Percentiles rank a stretch among this genome's conserved stretches.
Conservation (phyloP, 805 yeast species). For the Cephaloascus fragrans region DNA sequence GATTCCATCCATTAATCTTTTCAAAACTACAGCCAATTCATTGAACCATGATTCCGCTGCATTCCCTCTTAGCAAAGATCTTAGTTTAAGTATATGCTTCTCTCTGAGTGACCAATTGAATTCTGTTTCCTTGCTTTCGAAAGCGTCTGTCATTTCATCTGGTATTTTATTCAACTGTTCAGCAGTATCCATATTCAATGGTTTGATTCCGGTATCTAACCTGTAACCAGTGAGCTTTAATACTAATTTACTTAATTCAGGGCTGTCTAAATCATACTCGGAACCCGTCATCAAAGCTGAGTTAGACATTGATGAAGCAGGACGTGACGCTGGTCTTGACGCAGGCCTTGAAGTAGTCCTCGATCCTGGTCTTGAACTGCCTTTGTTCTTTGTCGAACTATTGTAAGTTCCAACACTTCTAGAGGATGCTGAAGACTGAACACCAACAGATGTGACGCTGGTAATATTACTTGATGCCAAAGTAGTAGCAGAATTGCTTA, state of each 20-base stretch:
- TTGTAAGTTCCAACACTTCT: conserved; percentile 1
- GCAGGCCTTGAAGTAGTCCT: conserved; percentile 1
- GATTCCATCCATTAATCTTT: conserved; percentile 40
- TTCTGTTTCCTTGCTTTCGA: conserved; percentile 77
- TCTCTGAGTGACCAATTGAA: conserved; percentile 78
- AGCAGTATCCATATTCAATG: conserved; percentile 17
- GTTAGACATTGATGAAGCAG: not conserved
- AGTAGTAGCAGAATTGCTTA: conserved; percentile 7
- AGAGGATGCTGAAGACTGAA: conserved; percentile 1
- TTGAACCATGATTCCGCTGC: conserved; percentile 25
- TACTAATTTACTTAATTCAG: conserved; percentile 8
- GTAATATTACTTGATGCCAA: conserved; percentile 5
- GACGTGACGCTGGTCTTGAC: not conserved
- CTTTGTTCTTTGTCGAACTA: not conserved
- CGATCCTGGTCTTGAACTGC: too few relatives aligned
- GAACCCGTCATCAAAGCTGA: not conserved
- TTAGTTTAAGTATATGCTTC: conserved; percentile 40
- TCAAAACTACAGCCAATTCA: conserved; percentile 20
- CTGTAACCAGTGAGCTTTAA: conserved; percentile 19
- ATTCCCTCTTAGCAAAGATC: conserved; percentile 56
- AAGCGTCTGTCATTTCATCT: conserved; percentile 21
- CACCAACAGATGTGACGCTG: conserved; percentile 2
- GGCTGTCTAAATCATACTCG: not conserved
- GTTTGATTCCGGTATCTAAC: conserved; percentile 25
- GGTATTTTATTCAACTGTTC: conserved; percentile 16